Evolutionary conservation across 768 basidiomycete species (phyloP).

Genomic region (Lactarius pseudohatsudake): DNA sequence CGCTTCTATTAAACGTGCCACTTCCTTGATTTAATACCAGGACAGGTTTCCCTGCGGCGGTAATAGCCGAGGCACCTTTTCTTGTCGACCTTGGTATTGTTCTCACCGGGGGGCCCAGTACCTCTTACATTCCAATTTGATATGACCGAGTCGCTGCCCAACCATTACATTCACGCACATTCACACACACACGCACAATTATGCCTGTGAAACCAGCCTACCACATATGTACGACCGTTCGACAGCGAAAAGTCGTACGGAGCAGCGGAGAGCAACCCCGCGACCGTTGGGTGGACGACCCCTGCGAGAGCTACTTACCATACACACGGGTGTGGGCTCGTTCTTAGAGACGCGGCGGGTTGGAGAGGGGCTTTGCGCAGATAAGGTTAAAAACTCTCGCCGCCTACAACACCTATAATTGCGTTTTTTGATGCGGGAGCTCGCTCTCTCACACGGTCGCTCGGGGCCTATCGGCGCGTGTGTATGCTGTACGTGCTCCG

Average conservation of each 20-base stretch:
- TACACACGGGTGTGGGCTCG: background rate
- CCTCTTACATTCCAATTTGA: slow-evolving; percentile 7
- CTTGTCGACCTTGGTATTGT: slow-evolving; percentile 11
- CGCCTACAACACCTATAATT: background rate
- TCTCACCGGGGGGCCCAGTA: slow-evolving; percentile 3
- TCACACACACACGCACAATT: background rate
- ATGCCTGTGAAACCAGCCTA: background rate
- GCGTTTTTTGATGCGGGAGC: slow-evolving; percentile 3
- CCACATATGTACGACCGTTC: slow-evolving; percentile 21
- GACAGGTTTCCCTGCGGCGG: background rate
- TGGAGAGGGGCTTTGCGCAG: background rate
- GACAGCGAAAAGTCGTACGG: slow-evolving; percentile 6
- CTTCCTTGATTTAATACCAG: slow-evolving; percentile 20
- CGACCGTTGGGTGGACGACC: background rate
- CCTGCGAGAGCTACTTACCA: background rate
- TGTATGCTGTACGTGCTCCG: slow-evolving; percentile 1
- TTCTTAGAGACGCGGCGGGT: background rate
- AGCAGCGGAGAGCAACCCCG: slow-evolving; percentile 2
- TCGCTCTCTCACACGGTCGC: slow-evolving; percentile 11
- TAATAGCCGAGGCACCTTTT: slow-evolving; percentile 2
- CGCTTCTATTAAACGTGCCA: slow-evolving; percentile 19
- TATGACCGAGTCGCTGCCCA: slow-evolving; percentile 1
- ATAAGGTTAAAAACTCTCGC: slow-evolving; percentile 14
- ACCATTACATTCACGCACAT: background rate
- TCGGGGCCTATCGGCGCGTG: background rate